Base-by-base conservation (phyloP, 108 stramenopile genomes). In the Seminavis robusta region DNA sequence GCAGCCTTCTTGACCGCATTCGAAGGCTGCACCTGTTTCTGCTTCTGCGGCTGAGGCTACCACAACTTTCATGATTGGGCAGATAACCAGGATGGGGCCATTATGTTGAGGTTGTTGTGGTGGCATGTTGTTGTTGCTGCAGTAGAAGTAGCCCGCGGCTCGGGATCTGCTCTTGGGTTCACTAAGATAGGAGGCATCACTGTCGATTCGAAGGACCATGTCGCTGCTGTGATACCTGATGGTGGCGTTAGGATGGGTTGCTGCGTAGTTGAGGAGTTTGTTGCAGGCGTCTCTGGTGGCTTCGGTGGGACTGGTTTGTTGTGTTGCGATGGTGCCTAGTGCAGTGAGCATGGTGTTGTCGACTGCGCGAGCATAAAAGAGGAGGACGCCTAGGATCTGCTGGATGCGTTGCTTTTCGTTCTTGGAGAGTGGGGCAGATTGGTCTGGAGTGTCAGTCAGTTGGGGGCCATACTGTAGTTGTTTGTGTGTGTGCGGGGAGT, bases 181-280 rank as follows among this genome's bases (percentile, higher is more conserved):
- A 45, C n/a, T n/a, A n/a, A n/a, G n/a, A n/a, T n/a, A n/a, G n/a
- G n/a, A n/a, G n/a, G n/a, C n/a, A n/a, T n/a, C n/a, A n/a, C n/a
- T n/a, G n/a, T n/a, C n/a, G n/a, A n/a, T n/a, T n/a, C n/a, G n/a
- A n/a, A n/a, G n/a, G n/a, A 59, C 1, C 74, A 76, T 69, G 41
- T 61, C 63, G 28, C 64, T 64, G 47, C 19, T 6, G n/a, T 50
- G 32, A 28, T 60, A 78, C 13, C 61, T 45, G 7, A 69, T 26
- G 3, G 30, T 67, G 45, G 76, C 67, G 41, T 72, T 31, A 11
- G 64, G 69, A 38, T 76, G 63, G 16, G 69, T 60, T 39, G 74
- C 67, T 4, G 43, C 44, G 34, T 78, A 73, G 27, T 78, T 62
- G 25, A 78, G 53, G 27, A 78, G 59, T 41, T 31, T 61, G 37